These are phyloP conservation scores for Paraphaeosphaeria sporulosa DNA, from an alignment of 2,329 filamentous ascomycete species.

Conservation along the genomic window DNA sequence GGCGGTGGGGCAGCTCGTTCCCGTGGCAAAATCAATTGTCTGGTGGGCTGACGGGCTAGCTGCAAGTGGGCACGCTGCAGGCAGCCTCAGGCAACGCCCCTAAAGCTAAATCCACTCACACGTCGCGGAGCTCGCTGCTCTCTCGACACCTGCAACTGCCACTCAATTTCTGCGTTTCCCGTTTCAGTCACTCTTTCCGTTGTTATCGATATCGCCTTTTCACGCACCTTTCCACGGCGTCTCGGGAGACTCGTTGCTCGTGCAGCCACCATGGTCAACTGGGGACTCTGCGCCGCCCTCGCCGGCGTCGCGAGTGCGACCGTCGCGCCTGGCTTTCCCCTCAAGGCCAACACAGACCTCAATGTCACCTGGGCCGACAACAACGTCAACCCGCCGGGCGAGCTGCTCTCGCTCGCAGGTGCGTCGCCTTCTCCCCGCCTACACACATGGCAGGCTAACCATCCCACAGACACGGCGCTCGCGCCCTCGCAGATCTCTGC, in stretches of 20 bases:
- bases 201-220: constrained; percentile 1
- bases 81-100: constrained; percentile 9
- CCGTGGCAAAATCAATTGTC: not conserved
- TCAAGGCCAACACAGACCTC: constrained; percentile 26
- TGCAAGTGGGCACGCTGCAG: not conserved
- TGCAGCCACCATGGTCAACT: constrained; percentile 3
- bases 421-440: not conserved
- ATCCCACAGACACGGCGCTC: constrained; percentile 31
- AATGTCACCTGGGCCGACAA: constrained; percentile 42
- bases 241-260: too few species aligned
- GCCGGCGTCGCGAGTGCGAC: constrained; percentile 25
- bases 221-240: too few species aligned
- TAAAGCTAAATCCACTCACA: constrained; percentile 1
- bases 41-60: not conserved
- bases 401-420: constrained; percentile 43
- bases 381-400: constrained; percentile 41
- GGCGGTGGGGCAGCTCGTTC: not conserved
- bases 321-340: constrained; percentile 41
- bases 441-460: not conserved
- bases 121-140: not conserved
- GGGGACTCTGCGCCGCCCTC: constrained; percentile 9
- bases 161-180: not conserved
- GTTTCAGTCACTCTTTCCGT: not conserved
- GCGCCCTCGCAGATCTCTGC: constrained; percentile 31
- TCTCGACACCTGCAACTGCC: not conserved